Base-by-base conservation (phyloP, 2,329 filamentous ascomycete species). In the Aspergillus sp. region DNA sequence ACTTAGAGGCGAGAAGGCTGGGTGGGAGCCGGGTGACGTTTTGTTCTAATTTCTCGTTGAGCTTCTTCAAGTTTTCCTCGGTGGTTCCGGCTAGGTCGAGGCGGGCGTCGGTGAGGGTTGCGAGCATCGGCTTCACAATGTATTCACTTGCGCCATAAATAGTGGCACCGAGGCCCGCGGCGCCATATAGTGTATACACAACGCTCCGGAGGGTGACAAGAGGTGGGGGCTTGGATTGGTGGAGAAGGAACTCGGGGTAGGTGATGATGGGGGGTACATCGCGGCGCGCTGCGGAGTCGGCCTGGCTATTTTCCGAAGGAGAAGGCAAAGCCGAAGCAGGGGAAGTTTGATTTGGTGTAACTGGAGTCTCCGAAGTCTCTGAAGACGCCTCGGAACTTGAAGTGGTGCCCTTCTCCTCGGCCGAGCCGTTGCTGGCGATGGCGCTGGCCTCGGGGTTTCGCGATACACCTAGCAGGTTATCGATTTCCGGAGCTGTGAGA, bases 401-500 rank as follows among this genome's bases (percentile, higher is more conserved):
- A 38, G 53, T 15, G 26, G 55, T 48, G 45, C 15, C 56, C 41
- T 54, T 56, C 32, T 56, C 61, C 34, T 66, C 59, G 41, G 62
- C 32, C 44, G 59, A 24, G 18, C 30, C 11, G 41, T 13, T 20
- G 43, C 36, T 30, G 44, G 59, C 65, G 55, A 57, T 66, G 44
- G 59, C 64, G 55, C 59, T 66, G 48, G 63, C 64, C 55, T 73
- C 68, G 12, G 62, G 49, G 45, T 74, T 76, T 59, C 67, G 69
- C 53, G 72, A 70, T 45, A 72, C 60, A 30, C 72, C 78, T 61
- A 96, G 75, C 7, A 96, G 78, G 49, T 79, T 77, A 63, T 90
- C 78, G 59, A 96, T 90, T 60, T 93, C 86, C 32, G 82, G 79
- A 4, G 83, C 77, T 3, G 76, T 77, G 7, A 96, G 77, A 3